Base-by-base conservation (phyloP, 2,329 filamentous ascomycete species). In the Dothideomycetes sp. region DNA sequence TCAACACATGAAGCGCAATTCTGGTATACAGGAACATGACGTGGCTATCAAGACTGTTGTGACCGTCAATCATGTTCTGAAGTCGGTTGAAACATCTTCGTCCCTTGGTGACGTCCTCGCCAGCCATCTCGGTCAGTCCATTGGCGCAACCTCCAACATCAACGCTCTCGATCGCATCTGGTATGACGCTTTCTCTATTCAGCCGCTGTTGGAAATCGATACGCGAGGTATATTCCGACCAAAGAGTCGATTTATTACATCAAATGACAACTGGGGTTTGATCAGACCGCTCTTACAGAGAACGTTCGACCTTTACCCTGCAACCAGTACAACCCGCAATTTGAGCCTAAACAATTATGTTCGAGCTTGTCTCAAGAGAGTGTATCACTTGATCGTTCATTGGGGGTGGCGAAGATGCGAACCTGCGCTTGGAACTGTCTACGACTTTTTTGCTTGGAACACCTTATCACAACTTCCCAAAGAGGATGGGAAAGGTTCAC, bases 381-480 rank as follows among this genome's bases (percentile, higher is more conserved):
- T 73, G 49, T 67, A 71, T 48, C 54, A 63, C 27, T 59, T 80
- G 16, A 65, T 78, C 33, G 64, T 64, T 23, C 50, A 49, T 19
- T 79, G 75, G 76, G 66, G 69, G 12, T 79, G 75, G 75, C 63
- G 60, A 41, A 64, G 65, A 48, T 76, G 73, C 50, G 74, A 76
- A 27, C 47, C 60, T 12, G 63, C 74, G 9, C 63, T 80, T 9
- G 67, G 69, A 33, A 62, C 57, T 1, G 55, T 76, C 0, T 78
- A 76, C 47, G 73, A 78, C 53, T 79, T 78, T 56, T 79, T 78
- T 47, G 72, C 71, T 5, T 65, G 62, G 27, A 69, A 70, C 27
- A 62, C 59, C 12, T 58, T 78, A n/a, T 60, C 63, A 29, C 66
- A 72, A 39, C 57, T 80, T 38, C 61, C 58, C 37, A 64, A 65